Evolutionary conservation across 1,284 basidiomycete genomes (phyloP), one percentile per base, ranked within the genome.

Genomic region (Cutaneotrichosporon spelunceum): DNA sequence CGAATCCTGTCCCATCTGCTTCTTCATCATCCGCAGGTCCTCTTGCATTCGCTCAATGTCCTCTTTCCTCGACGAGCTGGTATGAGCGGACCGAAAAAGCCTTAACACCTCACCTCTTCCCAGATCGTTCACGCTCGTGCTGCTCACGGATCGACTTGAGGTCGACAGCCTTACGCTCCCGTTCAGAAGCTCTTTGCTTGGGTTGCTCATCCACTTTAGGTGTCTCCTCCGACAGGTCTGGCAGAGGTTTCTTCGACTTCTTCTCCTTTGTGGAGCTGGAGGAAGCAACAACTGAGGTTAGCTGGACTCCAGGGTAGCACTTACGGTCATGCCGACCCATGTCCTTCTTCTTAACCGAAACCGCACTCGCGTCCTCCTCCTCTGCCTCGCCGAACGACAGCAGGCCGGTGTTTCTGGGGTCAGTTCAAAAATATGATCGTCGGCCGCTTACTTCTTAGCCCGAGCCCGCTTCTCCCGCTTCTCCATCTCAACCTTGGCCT

Each of bases 11-110:
- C 74, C 76, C 2, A 61, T 66, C 4, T 69, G 68, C 60, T 78
- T 78, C 61, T 79, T 83, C 10, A 93, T 82, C 67, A 85, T 88
- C 27, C 89, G 87, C 60, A 97, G 88, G 57, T 93, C 89, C 4
- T 86, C 87, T 76, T 96, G 90, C 84, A 96, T 90, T 67, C 85
- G 86, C 69, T 87, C 88, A 60, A 96, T 93, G 75, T 94, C 89
- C 6, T 85, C 83, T 72, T 87, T 84, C 27, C 88, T 86, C 10
- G 84, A 80, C 34, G 84, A 83, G 53, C 89, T 91, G 67, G 1
- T 5, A 27, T 36, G 19, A 47, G 24, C 24, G 26, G 49, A 45
- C 24, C 13, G 2, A 49, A 44, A n/a, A 8, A 19, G 24, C 11
- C 4, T 21, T 1, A 14, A 29, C 39, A 26, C 72, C 83, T 67